Conservation (phyloP, 129 eudicot genomes). For the Lactuca sativa region DNA sequence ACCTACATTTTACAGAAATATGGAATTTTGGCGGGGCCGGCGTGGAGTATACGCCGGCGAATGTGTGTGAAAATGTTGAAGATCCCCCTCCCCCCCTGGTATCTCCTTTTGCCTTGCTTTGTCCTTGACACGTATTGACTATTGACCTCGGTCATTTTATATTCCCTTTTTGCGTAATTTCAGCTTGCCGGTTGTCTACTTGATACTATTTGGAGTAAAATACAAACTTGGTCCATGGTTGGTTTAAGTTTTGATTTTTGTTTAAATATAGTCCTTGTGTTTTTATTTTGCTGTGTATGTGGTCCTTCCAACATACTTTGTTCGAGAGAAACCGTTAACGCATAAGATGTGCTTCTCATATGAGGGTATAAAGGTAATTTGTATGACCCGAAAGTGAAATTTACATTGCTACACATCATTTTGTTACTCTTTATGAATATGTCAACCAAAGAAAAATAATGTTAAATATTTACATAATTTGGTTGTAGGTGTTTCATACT, state of each 20-base stretch:
- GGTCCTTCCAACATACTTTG: neutral
- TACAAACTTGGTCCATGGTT: neutral
- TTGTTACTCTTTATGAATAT: too few relatives aligned
- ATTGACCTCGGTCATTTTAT: conserved; percentile 13
- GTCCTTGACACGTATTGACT: conserved; percentile 28
- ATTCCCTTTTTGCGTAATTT: conserved; percentile 1
- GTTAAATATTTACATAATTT: too few relatives aligned
- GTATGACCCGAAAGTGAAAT: neutral
- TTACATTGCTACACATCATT: neutral
- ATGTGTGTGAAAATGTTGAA: conserved; percentile 23
- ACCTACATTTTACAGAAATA: conserved; percentile 25
- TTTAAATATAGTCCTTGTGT: neutral
- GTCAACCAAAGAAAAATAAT: too few relatives aligned
- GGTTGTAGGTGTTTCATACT: too few relatives aligned
- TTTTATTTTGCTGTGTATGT: neutral
- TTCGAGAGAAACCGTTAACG: neutral
- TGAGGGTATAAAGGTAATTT: neutral
- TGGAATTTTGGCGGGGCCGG: conserved; percentile 27
- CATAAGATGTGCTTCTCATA: neutral
- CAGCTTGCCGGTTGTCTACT: neutral
- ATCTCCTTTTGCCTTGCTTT: neutral
- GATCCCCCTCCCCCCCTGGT: conserved; percentile 1
- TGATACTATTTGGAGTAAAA: neutral
- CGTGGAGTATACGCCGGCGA: conserved; percentile 39
- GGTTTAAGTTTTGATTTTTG: neutral